These are phyloP conservation scores for Yamadazyma dendronema DNA, from an alignment of 1,139 yeast genomes.

Conservation along the genomic window DNA sequence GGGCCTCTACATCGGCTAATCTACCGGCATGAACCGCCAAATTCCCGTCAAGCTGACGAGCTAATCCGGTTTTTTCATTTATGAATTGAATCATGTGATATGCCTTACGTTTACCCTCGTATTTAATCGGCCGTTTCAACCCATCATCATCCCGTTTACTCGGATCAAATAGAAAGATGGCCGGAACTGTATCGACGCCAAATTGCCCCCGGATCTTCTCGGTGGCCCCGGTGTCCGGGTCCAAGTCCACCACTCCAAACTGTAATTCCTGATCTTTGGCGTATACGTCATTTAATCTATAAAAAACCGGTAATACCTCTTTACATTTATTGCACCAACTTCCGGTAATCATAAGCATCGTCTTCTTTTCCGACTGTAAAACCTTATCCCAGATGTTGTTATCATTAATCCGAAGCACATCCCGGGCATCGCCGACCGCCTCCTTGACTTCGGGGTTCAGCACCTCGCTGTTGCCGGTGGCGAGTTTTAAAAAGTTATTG, in stretches of 20 bases:
- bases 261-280: slow-evolving; percentile 48
- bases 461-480: slow-evolving; percentile 23
- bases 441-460: slow-evolving; percentile 16
- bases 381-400: slow-evolving; percentile 54
- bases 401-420: slow-evolving; percentile 28
- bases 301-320: slow-evolving; percentile 60
- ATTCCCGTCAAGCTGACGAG: slow-evolving; percentile 50
- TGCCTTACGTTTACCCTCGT: slow-evolving; percentile 42
- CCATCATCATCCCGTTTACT: slow-evolving; percentile 28
- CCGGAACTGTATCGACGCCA: slow-evolving; percentile 50
- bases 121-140: slow-evolving; percentile 37
- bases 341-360: slow-evolving; percentile 73
- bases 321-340: slow-evolving; percentile 82
- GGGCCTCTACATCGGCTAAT: slow-evolving; percentile 38
- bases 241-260: slow-evolving; percentile 67
- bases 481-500: slow-evolving; percentile 45
- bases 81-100: slow-evolving; percentile 47
- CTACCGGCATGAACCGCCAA: slow-evolving; percentile 52
- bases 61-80: slow-evolving; percentile 51
- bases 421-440: slow-evolving; percentile 3
- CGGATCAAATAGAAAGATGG: slow-evolving; percentile 48
- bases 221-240: slow-evolving; percentile 41
- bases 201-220: slow-evolving; percentile 42
- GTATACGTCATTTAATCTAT: slow-evolving; percentile 52
- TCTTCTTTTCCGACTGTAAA: slow-evolving; percentile 52